Evolutionary conservation across 1,284 basidiomycete genomes (phyloP).

Genomic region (Cutaneotrichosporon sp.): DNA sequence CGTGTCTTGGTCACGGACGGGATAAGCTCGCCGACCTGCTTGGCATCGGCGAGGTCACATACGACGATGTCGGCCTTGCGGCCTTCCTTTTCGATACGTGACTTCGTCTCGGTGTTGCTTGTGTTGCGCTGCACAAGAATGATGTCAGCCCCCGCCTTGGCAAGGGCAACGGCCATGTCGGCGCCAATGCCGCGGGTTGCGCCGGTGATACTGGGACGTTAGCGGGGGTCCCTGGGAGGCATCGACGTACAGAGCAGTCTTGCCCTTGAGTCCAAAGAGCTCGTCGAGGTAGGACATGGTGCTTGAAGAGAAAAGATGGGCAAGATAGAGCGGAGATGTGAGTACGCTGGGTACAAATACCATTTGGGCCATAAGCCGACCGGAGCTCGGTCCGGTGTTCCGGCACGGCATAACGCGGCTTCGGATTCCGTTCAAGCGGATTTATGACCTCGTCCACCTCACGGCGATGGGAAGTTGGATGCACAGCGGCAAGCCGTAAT

Average conservation of each 20-base stretch:
- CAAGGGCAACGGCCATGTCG: slow-evolving; percentile 50
- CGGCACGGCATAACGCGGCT: slow-evolving; percentile 6
- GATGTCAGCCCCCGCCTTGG: slow-evolving; percentile 66
- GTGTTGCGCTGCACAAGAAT: slow-evolving; percentile 66
- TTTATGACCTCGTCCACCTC: too few relatives aligned
- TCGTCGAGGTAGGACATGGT: slow-evolving; percentile 39
- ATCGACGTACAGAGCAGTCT: slow-evolving; percentile 50
- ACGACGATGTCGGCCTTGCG: slow-evolving; percentile 52
- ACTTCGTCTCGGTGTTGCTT: slow-evolving; percentile 57
- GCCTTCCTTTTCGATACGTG: slow-evolving; percentile 54
- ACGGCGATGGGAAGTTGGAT: too few relatives aligned
- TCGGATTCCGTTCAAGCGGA: neutral
- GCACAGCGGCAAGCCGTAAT: too few relatives aligned
- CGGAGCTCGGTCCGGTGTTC: slow-evolving; percentile 8
- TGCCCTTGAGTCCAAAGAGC: slow-evolving; percentile 51
- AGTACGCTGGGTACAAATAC: neutral
- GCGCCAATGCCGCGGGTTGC: slow-evolving; percentile 49
- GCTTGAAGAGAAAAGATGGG: neutral
- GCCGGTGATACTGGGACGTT: slow-evolving; percentile 38
- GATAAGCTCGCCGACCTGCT: slow-evolving; percentile 63
- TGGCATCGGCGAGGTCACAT: slow-evolving; percentile 68
- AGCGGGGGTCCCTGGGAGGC: neutral
- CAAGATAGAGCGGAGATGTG: neutral
- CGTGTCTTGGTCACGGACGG: slow-evolving; percentile 54
- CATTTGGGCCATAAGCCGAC: neutral